Base-by-base conservation (phyloP, 352 stramenopile species). In the Globisporangium paroecandrum region DNA sequence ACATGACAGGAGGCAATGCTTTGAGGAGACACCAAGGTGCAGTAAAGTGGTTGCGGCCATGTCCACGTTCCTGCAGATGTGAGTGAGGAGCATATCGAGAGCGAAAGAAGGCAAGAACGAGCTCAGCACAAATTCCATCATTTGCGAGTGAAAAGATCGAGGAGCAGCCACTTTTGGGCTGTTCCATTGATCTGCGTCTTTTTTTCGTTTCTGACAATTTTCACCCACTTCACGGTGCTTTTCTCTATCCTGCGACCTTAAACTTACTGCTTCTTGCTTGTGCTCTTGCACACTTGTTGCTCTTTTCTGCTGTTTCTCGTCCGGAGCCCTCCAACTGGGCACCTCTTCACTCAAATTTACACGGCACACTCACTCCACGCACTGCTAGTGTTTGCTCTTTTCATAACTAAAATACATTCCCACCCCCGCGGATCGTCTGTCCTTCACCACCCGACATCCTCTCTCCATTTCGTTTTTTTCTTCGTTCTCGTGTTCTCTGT, bases 361-460 rank as follows among this genome's bases (percentile, higher is more conserved):
- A 57, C 29, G 29, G 15, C 24, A 55, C 49, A 9, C 12, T 15
- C 49, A n/a, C 12, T 9, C 20, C 27, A 46, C 27, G 47, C 24
- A 59, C 58, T 56, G 6, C 56, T 62, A 20, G 27, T 27, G 29
- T 43, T 46, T 58, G 13, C 54, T 59, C 20, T 27, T 38, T 1
- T 54, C 22, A 55, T 65, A 60, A 60, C 62, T 69, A 68, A 55
- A 47, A 60, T 58, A 66, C 61, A 71, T 22, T 62, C 10, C 12
- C 34, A 15, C 9, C 61, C 25, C 34, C 34, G 58, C 53, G 59
- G 22, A 46, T 24, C 18, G 43, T 29, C 38, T 9, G 46, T 22
- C 59, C 58, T 47, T 55, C n/a, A 12, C 32, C 51, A 51, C 24
- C 58, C n/a, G 34, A 22, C 46, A 25, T 24, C 36, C 47, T 51